Evolutionary conservation across 495 filamentous ascomycete species (phyloP).

Genomic region (Mycothermus thermophilus): DNA sequence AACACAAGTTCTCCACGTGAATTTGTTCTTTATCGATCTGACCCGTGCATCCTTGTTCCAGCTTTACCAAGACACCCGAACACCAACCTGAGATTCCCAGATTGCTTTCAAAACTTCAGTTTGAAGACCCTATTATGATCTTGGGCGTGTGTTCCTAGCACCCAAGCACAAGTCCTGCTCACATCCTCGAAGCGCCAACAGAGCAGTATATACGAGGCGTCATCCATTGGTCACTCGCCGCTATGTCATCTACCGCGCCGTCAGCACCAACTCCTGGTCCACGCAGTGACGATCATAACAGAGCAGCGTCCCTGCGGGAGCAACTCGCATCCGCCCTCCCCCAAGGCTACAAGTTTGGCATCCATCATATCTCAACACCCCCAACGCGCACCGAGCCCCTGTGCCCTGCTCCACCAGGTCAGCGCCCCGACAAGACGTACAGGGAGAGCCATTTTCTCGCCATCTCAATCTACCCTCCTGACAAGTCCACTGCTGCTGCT

Average conservation of each 20-base stretch:
- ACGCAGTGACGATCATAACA: neutral
- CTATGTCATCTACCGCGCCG: conserved; percentile 11
- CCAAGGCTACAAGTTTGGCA: conserved; percentile 48
- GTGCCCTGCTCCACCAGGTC: conserved; percentile 61
- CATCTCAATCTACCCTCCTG: conserved; percentile 41
- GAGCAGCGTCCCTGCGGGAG: conserved; percentile 21
- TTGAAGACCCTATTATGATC: no score
- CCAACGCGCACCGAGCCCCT: conserved; percentile 58
- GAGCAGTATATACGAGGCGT: no score
- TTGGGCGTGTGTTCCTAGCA: no score
- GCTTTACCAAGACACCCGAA: no score
- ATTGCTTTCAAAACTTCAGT: no score
- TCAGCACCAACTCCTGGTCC: conserved; percentile 5
- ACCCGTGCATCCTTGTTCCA: no score
- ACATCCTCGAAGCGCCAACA: no score
- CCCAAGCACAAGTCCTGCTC: no score
- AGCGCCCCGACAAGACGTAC: conserved; percentile 58
- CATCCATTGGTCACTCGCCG: neutral
- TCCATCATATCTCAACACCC: conserved; percentile 81
- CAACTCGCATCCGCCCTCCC: conserved; percentile 59
- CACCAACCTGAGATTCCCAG: no score
- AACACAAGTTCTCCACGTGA: no score
- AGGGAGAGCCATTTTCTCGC: conserved; percentile 80
- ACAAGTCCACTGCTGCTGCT: neutral
- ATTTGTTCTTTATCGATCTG: no score